phyloP scores from a whole-genome alignment of 176 grass and related monocot genomes.

The Chrysopogon serrulatus region DNA sequence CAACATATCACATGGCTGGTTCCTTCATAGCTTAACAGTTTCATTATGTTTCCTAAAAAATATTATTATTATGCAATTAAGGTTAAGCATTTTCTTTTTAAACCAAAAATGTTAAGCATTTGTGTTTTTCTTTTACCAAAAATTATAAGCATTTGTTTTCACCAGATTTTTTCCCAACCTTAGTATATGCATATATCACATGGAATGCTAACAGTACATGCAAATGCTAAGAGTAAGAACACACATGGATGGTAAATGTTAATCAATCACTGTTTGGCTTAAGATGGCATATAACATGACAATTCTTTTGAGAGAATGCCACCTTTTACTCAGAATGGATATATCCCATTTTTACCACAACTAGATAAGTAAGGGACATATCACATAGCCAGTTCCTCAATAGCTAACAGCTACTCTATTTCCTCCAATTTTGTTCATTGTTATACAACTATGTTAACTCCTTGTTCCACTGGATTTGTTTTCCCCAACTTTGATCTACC shows the following conservation, averaged over 20 bases:
- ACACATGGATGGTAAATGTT: background rate
- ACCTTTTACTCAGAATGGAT: background rate
- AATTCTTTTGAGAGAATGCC: background rate
- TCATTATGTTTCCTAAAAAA: background rate
- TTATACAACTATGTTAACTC: background rate
- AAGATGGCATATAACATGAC: conserved; percentile 3
- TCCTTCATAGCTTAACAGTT: conserved; percentile 1
- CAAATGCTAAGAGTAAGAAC: background rate
- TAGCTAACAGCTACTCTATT: conserved; percentile 10
- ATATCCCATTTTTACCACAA: background rate
- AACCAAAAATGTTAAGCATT: background rate
- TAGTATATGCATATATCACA: background rate
- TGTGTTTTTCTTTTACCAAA: background rate
- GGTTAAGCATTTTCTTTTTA: background rate
- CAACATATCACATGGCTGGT: background rate
- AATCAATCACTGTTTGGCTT: background rate
- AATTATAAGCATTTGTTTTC: background rate
- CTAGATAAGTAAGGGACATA: background rate
- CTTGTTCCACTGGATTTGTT: conserved; percentile 3
- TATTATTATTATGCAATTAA: background rate
- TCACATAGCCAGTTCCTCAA: background rate
- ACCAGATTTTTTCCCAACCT: conserved; percentile 1
- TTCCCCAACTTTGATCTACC: background rate
- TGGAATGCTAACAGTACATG: background rate
- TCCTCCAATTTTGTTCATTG: background rate